Evolutionary conservation across 2,329 filamentous ascomycete species (phyloP), one percentile per base, ranked within the genome.

Genomic region (Epichloe baconii): DNA sequence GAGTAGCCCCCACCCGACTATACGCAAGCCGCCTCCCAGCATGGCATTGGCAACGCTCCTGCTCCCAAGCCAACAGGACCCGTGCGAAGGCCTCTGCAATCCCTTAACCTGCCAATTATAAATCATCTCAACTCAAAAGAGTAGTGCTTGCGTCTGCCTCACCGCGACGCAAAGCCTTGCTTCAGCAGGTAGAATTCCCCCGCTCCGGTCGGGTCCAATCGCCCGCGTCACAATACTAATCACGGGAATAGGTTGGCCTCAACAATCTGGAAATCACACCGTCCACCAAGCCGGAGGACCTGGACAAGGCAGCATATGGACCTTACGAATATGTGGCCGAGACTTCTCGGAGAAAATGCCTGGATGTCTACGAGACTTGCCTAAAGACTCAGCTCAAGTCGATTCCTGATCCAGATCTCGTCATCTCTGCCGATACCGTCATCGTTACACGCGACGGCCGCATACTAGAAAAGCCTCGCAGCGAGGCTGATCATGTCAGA

Each of bases 111-210:
- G 17, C 90, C 91, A 15, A 83, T 89, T 51, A 73, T 98, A 53
- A 79, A 79, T 60, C 75, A 83, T 61, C 79, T 98, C 56, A 82
- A 85, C 62, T 78, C 78, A 88, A 88, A 66, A 78, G 91, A 56
- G 82, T 95, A 5, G 86, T 98, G 58, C 83, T 98, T 31, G 93
- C 93, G 49, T 96, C 90, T 2, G 82, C 86, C 19, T 96, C 90
- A 1, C 93, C 93, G 0, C 78, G 93, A 44, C 79, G 93, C 50
- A 86, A 83, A 66, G 83, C 87, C 56, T 80, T 98, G 10, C 79
- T 98, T 42, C 79, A 80, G 47, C 83, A 85, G 68, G 81, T 85
- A 66, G 44, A 55, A 21, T 14, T 4, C 23, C 23, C 23, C 19
- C 31, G 8, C 31, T 19, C 14, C 23, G 2, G 14, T 14, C 7